Percentiles rank a stretch among this genome's conserved stretches.
phyloP scores from a whole-genome alignment of 352 stramenopile genomes.

The Globisporangium mamillatum region DNA sequence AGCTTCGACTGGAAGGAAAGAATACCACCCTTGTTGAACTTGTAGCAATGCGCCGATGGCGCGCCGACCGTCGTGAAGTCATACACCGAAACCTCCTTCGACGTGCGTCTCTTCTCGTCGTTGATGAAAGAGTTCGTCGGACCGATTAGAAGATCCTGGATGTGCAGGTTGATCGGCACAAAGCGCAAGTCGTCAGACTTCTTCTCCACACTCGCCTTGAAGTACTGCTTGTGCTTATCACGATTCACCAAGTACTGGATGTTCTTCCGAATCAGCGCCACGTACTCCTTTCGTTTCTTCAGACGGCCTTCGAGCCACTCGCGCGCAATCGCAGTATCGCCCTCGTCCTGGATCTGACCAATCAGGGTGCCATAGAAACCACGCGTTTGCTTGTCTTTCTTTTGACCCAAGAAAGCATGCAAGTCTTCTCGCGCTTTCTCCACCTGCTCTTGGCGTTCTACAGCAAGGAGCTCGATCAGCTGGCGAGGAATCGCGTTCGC shows the following conservation, averaged over 20 bases:
- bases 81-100: conserved; percentile 82
- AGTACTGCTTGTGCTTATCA: conserved; percentile 88
- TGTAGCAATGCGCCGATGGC: conserved; percentile 78
- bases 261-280: conserved; percentile 77
- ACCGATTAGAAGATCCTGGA: conserved; percentile 82
- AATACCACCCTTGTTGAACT: conserved; percentile 86
- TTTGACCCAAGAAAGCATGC: conserved; percentile 77
- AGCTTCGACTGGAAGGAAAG: conserved; percentile 72
- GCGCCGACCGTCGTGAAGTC: conserved; percentile 86
- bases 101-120: conserved; percentile 67
- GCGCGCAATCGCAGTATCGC: conserved; percentile 64
- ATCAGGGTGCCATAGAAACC: conserved; percentile 87
- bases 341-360: conserved; percentile 85
- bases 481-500: conserved; percentile 80
- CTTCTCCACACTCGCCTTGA: conserved; percentile 88
- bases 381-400: conserved; percentile 80
- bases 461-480: conserved; percentile 74
- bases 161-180: conserved; percentile 86
- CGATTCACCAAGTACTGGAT: conserved; percentile 85
- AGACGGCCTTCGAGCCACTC: conserved; percentile 82
- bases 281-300: conserved; percentile 78
- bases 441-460: conserved; percentile 74
- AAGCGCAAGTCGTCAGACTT: conserved; percentile 81
- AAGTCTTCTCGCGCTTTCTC: conserved; percentile 79
- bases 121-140: conserved; percentile 85